Base-by-base conservation (phyloP, 1,139 yeast species). In the Nakaseomyces uthaithaninus region DNA sequence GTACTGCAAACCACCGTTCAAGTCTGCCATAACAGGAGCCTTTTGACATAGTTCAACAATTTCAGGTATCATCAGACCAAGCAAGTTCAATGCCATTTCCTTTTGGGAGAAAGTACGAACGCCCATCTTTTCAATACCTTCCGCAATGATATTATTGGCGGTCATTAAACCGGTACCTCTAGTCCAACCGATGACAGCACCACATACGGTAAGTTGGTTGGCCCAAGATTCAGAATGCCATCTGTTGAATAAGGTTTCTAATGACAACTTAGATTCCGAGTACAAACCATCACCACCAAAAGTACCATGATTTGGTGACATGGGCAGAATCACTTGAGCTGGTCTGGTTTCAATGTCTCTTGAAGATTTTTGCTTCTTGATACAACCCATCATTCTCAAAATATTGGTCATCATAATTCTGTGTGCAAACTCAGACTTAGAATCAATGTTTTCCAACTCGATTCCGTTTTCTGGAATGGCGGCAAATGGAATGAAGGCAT, bases 111-210 rank as follows among this genome's bases (percentile, higher is more conserved):
- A 91, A 38, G 98, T 91, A 69, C 98, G 84, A 42, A 91, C 96
- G 58, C 98, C 97, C 51, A 83, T 71, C 63, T 79, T 79, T 69
- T 91, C 98, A 62, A 91, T 85, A 54, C 96, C 96, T 69, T 89
- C 96, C 45, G 98, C 96, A 64, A 91, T 86, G 62, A 87, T 82
- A 71, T 91, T 91, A 74, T 91, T 91, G 55, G 82, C 96, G 59
- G 89, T 75, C 98, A 91, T 91, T 62, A 91, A 80, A 62, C 98
- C 98, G 48, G 98, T 91, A 67, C 98, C 98, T 76, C 98, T 86
- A 49, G 98, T 91, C 98, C 98, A 91, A 63, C 98, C 98, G 66
- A 91, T 91, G 52, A 91, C 77, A 41, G 97, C 96, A 73, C 98
- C 98, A 67, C 97, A 89, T 49, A 91, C 73, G 48, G 97, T 91